Conservation (phyloP, 176 grass and related monocot species). For the Lolium rigidum region DNA sequence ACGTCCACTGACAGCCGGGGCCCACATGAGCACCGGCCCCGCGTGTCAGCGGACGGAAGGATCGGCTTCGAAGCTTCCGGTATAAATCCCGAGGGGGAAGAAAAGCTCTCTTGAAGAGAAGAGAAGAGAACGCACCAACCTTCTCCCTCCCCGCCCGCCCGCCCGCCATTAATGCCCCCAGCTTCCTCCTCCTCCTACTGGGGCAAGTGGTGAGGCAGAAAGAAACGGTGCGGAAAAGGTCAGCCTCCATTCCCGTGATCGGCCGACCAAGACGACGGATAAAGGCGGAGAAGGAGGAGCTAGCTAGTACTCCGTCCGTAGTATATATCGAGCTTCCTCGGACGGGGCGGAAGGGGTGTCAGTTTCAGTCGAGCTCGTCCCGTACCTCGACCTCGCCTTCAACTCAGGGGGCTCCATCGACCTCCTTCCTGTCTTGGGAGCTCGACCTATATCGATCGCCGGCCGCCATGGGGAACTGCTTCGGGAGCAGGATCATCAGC, state of each 20-base stretch:
- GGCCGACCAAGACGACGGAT: neutral
- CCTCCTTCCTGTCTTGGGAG: too few relatives aligned
- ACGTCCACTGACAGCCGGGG: neutral
- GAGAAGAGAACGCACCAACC: neutral
- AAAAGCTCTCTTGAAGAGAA: neutral
- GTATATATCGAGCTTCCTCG: neutral
- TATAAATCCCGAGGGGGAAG: neutral
- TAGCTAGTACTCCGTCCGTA: too few relatives aligned
- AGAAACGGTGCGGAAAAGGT: too few relatives aligned
- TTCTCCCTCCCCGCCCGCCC: neutral
- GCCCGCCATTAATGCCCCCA: slow-evolving; percentile 29
- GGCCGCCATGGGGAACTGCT: slow-evolving; percentile 73
- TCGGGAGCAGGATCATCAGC: slow-evolving; percentile 40
- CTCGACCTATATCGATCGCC: too few relatives aligned
- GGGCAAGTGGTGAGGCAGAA: slow-evolving; percentile 32
- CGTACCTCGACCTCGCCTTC: too few relatives aligned
- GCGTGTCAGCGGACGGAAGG: neutral
- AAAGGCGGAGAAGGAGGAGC: neutral
- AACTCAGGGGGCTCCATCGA: too few relatives aligned
- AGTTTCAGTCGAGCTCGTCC: neutral
- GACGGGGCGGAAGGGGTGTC: neutral
- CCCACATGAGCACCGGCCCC: neutral
- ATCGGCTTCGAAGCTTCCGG: neutral
- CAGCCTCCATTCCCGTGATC: neutral
- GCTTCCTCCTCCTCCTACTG: neutral